Base-by-base conservation (phyloP, 2,329 filamentous ascomycete species). In the Hypoxylon sp. region DNA sequence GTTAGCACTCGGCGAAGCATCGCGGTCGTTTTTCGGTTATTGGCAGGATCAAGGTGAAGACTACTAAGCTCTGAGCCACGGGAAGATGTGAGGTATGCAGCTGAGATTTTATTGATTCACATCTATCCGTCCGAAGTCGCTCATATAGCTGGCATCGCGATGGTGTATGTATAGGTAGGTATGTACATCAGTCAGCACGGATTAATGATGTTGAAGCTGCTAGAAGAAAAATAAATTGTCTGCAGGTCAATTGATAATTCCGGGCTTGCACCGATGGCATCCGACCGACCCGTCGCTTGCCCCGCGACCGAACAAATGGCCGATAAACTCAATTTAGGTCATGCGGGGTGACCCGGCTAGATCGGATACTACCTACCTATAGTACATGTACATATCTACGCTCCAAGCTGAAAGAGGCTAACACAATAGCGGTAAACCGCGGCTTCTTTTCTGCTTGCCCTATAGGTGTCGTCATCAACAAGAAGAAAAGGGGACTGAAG, bases 1-100 rank as follows among this genome's bases (percentile, higher is more conserved):
- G 64, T 55, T 19, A 75, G 55, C 17, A 66, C 72, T 71, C 75
- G 75, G 59, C 75, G 77, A 67, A 78, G 68, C 78, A 79, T 79
- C 22, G 37, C 68, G 67, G 50, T 22, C 33, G 47, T 57, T 19
- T 55, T 46, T 24, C 19, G 39, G 31, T 14, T 26, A 22, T 42
- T 44, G n/a, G 4, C 4, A 37, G 24, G 6, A 11, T 24, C 17
- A n/a, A 61, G 17, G 19, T 13, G 26, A 46, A 22, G 42, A 48
- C 35, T 6, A 26, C 9, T 42, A 22, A 26, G 19, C 17, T 33
- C 17, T 37, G 35, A 4, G 24, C 19, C 19, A 33, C 1, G 17
- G 17, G 33, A 60, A 17, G 37, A 31, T 44, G n/a, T 44, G 37
- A 31, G 6, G 19, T 55, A 13, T 14, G 17, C n/a, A 55, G 17